Percentiles rank a stretch among this genome's conserved stretches.
Conservation (phyloP, 2,329 filamentous ascomycete species). For the Diplodia sapinea region DNA sequence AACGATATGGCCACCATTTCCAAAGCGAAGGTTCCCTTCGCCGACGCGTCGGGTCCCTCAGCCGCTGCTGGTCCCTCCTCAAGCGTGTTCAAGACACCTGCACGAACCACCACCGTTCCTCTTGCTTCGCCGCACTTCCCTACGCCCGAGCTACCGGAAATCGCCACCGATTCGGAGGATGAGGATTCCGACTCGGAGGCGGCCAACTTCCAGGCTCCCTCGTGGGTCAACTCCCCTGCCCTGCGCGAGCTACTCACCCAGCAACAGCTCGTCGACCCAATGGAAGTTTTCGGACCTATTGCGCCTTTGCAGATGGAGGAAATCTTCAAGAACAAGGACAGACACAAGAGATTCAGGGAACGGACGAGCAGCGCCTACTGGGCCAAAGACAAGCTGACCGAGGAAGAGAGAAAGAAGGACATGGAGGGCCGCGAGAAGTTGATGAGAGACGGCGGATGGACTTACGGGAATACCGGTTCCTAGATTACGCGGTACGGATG, state of each 20-base stretch:
- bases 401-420: constrained; percentile 84
- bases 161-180: constrained; percentile 92
- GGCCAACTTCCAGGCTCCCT: constrained; percentile 65
- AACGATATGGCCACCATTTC: constrained; percentile 87
- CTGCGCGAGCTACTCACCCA: constrained; percentile 75
- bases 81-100: constrained; percentile 70
- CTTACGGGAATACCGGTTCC: constrained; percentile 9
- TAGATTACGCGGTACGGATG: neutral
- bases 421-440: constrained; percentile 78
- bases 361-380: constrained; percentile 95
- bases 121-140: constrained; percentile 85
- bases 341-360: constrained; percentile 84
- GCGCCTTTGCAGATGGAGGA: constrained; percentile 93
- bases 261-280: constrained; percentile 86
- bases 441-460: constrained; percentile 82
- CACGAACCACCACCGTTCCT: constrained; percentile 60
- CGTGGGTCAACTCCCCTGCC: constrained; percentile 89
- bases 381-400: constrained; percentile 82
- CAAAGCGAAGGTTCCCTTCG: constrained; percentile 88
- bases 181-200: constrained; percentile 62
- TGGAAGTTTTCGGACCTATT: constrained; percentile 86
- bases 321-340: constrained; percentile 89
- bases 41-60: constrained; percentile 65
- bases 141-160: constrained; percentile 92
- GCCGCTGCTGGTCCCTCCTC: constrained; percentile 23